phyloP scores from a whole-genome alignment of 805 yeast genomes.

The Suhomyces vadensis region DNA sequence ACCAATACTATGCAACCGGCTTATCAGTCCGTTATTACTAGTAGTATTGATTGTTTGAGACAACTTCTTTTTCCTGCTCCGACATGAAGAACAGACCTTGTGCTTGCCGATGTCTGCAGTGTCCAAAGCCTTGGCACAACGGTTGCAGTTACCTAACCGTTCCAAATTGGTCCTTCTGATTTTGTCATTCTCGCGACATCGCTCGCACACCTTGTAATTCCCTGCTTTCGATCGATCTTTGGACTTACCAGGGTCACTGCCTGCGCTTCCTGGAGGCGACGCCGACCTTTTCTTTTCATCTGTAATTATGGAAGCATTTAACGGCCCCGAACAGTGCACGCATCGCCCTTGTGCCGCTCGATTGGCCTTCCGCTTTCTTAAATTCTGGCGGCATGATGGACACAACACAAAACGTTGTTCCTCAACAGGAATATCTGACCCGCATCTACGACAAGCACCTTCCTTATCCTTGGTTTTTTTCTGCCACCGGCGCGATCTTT shows the following conservation, averaged over 20 bases:
- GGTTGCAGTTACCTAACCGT: conserved; percentile 58
- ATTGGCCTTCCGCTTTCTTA: conserved; percentile 56
- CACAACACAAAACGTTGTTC: conserved; percentile 58
- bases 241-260: conserved; percentile 15
- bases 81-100: conserved; percentile 57
- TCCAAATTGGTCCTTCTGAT: conserved; percentile 57
- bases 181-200: conserved; percentile 65
- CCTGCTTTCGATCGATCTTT: conserved; percentile 24
- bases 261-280: conserved; percentile 6
- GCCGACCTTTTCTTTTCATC: conserved; percentile 21
- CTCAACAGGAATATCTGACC: conserved; percentile 51
- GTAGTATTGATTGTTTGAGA: conserved; percentile 13
- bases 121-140: conserved; percentile 56
- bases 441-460: conserved; percentile 69
- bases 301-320: conserved; percentile 40
- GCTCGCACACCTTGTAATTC: conserved; percentile 60
- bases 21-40: conserved; percentile 7
- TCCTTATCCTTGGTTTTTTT: conserved; percentile 55
- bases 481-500: conserved; percentile 66
- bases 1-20: conserved; percentile 6
- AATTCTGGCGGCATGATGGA: conserved; percentile 55
- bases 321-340: conserved; percentile 66
- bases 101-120: conserved; percentile 49
- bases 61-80: conserved; percentile 52
- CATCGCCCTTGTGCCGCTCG: conserved; percentile 65